Evolutionary conservation across 108 stramenopile genomes (phyloP), one percentile per base, ranked within the genome.

Genomic region (Pseudonitzschia multistriata): DNA sequence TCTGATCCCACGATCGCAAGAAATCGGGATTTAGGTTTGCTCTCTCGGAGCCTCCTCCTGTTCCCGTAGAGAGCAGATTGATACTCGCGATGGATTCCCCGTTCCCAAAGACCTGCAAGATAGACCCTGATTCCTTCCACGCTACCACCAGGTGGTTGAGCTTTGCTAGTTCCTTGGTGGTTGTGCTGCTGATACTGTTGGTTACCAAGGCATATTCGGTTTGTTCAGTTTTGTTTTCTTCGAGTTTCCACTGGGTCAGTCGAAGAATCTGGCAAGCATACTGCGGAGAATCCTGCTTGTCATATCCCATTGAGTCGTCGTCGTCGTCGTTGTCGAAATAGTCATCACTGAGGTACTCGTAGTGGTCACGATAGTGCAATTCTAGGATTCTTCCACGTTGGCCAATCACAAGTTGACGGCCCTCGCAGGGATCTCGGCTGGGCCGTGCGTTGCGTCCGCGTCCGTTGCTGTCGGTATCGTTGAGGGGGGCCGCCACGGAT

Each of bases 61-160:
- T 17, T 5, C 30, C 11, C n/a, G n/a, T n/a, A 10, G 42, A 25
- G 24, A 64, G 7, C 15, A 64, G 22, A 10, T 64, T 42, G 34
- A 64, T n/a, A 8, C n/a, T 10, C 5, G 47, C 0, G 28, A 64
- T 47, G 15, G 19, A 8, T 3, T 64, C 17, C 4, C 63, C 63
- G 39, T 64, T 64, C 28, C 39, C 42, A 36, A 35, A 64, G 1
- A 64, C 37, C 47, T 64, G 39, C 39, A 64, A 45, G 14, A 64
- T 42, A 13, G 63, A 40, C 37, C 63, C 63, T 21, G 63, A 40
- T 47, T 64, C 42, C 29, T 64, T 64, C 63, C 63, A 64, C 35
- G 34, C 42, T 19, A 45, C 42, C 14, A 64, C 63, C 28, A 64
- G 28, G 22, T 64, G 63, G 0, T 64, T 21, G 17, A 64, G 28